phyloP scores from a whole-genome alignment of 2,329 filamentous ascomycete species.

The Colletotrichum lini region DNA sequence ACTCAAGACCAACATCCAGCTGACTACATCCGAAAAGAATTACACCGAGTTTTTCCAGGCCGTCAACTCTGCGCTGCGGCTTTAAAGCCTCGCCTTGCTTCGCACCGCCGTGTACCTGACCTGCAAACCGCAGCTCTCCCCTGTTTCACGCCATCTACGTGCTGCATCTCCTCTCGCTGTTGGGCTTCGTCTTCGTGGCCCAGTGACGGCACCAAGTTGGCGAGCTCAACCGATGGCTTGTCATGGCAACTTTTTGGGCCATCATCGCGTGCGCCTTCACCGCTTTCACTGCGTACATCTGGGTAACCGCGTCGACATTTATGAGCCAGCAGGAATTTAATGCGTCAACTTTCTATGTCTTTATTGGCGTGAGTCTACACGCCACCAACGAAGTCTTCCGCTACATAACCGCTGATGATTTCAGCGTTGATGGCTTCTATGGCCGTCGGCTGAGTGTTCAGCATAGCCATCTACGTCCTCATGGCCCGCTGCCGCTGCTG shows the following conservation, averaged over 20 bases:
- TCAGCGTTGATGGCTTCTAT: constrained; percentile 1
- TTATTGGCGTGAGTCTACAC: constrained; percentile 1
- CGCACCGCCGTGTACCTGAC: constrained; percentile 8
- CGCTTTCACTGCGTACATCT: constrained; percentile 4
- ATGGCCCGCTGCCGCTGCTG: not conserved
- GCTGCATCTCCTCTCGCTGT: constrained; percentile 12
- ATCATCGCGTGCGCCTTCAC: constrained; percentile 12
- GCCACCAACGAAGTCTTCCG: constrained; percentile 14
- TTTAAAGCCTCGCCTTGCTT: constrained; percentile 4
- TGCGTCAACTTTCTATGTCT: not conserved
- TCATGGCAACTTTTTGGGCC: constrained; percentile 5
- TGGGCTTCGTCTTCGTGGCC: constrained; percentile 6
- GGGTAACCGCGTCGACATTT: constrained; percentile 7
- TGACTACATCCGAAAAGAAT: constrained; percentile 10
- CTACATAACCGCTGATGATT: not conserved
- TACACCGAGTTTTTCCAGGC: constrained; percentile 9
- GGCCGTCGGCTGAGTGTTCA: not conserved
- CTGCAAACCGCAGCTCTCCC: constrained; percentile 1
- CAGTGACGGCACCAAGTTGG: constrained; percentile 1
- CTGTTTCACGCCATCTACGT: constrained; percentile 20
- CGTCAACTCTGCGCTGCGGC: constrained; percentile 10
- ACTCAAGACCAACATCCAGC: not conserved
- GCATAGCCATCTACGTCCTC: not conserved
- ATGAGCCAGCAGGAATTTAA: not conserved
- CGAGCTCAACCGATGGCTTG: constrained; percentile 2